Evolutionary conservation across 495 filamentous ascomycete species (phyloP), one percentile per base, ranked within the genome.

Genomic region (Letharia columbiana): DNA sequence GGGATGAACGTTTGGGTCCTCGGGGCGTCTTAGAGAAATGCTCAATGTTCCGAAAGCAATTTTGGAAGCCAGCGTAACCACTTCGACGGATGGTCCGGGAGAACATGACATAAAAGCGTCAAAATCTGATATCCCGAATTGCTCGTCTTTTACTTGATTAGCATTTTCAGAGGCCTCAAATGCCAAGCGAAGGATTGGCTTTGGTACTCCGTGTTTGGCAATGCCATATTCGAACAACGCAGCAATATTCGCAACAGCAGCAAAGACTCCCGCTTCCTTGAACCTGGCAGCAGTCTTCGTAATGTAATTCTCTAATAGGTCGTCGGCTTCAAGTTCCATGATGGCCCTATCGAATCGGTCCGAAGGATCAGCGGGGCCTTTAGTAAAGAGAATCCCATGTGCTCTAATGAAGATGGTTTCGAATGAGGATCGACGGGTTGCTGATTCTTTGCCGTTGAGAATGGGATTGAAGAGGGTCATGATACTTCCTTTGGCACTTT

Each of bases 391-490:
- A 50, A 86, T 75, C 8, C 79, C 87, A 68, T 92, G 87, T 5
- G 83, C 79, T 61, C 80, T 83, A 37, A 91, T 84, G 68, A 90
- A 88, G 0, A 78, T 73, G 1, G 81, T 76, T 35, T 82, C 80
- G 17, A 78, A 68, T 31, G 80, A 72, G 28, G 76, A 67, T 76
- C 82, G 56, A 71, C 74, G 64, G 65, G 71, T 69, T 39, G 74
- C 66, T 73, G 72, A 69, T 69, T 76, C 69, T 3, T 75, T 73
- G 0, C 74, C 76, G 37, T 79, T 74, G 54, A 87, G 73, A n/a
- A 90, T 78, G 4, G 89, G 88, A 63, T 85, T 84, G 69, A 91
- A 87, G 0, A 93, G 75, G 2, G 88, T 88, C 71, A 83, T 75
- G 63, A 92, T 85, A 62, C 87, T 90, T 61, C 90, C 87, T 13